phyloP scores from a whole-genome alignment of 139 green algal genomes.

The Tetradesmus obliquus region DNA sequence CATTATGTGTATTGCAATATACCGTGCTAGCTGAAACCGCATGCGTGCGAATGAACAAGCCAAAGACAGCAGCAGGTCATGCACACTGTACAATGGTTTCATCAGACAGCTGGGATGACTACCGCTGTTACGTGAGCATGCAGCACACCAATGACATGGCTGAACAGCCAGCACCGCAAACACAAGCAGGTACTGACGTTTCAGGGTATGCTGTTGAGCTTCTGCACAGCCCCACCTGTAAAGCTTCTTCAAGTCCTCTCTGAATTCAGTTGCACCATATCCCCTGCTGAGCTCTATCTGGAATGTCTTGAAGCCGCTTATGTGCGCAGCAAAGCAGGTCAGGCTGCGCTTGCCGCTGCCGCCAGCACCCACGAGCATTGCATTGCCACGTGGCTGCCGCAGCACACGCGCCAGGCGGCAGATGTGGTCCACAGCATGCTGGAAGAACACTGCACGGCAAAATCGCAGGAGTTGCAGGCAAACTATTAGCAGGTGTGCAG shows the following conservation, averaged over 20 bases:
- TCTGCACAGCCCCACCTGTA: slow-evolving; percentile 67
- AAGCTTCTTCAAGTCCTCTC: slow-evolving; percentile 84
- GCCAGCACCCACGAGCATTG: slow-evolving; percentile 90
- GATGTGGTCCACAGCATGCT: slow-evolving; percentile 86
- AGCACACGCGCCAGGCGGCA: slow-evolving; percentile 80
- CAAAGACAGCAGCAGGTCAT: too few species aligned
- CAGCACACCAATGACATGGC: too few species aligned
- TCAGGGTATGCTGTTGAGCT: too few species aligned
- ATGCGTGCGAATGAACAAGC: too few species aligned
- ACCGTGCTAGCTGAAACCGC: too few species aligned
- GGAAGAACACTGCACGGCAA: slow-evolving; percentile 81
- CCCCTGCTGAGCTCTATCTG: slow-evolving; percentile 54
- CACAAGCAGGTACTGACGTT: too few species aligned
- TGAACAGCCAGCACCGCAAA: too few species aligned
- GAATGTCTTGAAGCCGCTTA: slow-evolving; percentile 69
- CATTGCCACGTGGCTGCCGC: slow-evolving; percentile 85
- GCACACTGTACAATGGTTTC: too few species aligned
- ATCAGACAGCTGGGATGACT: too few species aligned
- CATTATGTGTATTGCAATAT: background rate
- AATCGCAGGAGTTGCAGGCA: background rate
- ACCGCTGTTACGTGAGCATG: too few species aligned
- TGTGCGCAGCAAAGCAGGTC: slow-evolving; percentile 83
- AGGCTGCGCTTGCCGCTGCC: slow-evolving; percentile 84
- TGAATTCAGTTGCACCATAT: slow-evolving; percentile 84
- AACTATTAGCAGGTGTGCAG: too few species aligned